These are phyloP conservation scores for Rhododendron ferrugineum DNA, from an alignment of 148 eudicot species.

Conservation along the genomic window DNA sequence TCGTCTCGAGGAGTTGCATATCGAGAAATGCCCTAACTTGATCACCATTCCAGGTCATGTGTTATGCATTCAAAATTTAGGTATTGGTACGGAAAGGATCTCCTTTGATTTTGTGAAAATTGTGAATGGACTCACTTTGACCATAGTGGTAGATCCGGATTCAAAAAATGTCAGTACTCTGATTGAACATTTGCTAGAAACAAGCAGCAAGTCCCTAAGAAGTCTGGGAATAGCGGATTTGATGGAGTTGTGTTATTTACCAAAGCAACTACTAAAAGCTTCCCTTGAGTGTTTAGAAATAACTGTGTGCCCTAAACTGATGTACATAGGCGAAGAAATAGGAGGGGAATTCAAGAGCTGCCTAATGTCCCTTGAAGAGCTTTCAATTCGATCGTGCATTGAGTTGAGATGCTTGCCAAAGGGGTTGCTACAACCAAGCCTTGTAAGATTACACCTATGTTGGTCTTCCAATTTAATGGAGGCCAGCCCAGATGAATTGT, in stretches of 20 bases:
- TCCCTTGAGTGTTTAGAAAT: not conserved
- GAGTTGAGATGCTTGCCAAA: not conserved
- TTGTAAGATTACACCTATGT: not conserved
- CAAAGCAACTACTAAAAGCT: not conserved
- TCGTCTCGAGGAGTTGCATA: too few relatives aligned
- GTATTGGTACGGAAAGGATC: too few relatives aligned
- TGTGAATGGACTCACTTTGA: not conserved
- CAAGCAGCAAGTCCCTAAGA: not conserved
- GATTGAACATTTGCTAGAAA: not conserved
- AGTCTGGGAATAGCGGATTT: not conserved
- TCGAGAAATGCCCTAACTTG: not conserved
- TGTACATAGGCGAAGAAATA: not conserved
- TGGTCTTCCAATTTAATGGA: not conserved
- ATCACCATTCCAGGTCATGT: not conserved
- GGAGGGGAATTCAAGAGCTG: not conserved
- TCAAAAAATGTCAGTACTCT: not conserved
- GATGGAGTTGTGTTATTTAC: not conserved
- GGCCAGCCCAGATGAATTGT: not conserved
- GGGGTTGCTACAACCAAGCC: not conserved
- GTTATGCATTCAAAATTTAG: too few relatives aligned
- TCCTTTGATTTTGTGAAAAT: not conserved
- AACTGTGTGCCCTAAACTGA: not conserved
- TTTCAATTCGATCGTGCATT: not conserved
- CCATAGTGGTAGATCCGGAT: not conserved
- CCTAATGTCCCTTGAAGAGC: not conserved